A percentile compares a stretch with the other conserved stretches of the same genome.
phyloP scores from a whole-genome alignment of 2,329 filamentous ascomycete genomes.

The Colletotrichum lupini region DNA sequence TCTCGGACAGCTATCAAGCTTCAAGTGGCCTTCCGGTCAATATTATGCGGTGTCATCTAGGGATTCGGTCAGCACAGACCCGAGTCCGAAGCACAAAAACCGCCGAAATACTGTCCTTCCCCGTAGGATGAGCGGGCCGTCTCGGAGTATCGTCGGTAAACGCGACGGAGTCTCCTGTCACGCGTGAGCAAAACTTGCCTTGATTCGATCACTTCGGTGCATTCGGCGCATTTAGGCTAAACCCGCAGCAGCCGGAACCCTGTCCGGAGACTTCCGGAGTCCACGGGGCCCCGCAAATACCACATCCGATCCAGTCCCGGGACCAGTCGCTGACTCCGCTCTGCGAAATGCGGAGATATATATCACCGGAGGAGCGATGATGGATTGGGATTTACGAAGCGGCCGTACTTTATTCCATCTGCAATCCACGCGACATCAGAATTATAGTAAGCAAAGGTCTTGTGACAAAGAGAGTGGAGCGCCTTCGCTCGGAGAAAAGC shows the following conservation, averaged over 20 bases:
- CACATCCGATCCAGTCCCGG: slow-evolving; percentile 23
- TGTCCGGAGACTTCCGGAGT: slow-evolving; percentile 18
- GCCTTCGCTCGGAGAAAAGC: too few relatives aligned
- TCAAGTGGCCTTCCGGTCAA: background rate
- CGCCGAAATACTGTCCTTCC: slow-evolving; percentile 14
- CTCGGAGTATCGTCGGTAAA: slow-evolving; percentile 33
- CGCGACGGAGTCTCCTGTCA: slow-evolving; percentile 13
- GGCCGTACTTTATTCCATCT: too few relatives aligned
- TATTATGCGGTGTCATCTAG: background rate
- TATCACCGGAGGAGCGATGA: background rate
- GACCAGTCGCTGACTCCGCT: slow-evolving; percentile 12
- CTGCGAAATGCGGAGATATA: background rate
- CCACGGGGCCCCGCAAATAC: slow-evolving; percentile 28
- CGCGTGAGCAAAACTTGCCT: slow-evolving; percentile 15
- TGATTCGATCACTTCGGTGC: background rate
- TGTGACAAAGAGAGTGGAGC: too few relatives aligned
- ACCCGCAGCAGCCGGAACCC: slow-evolving; percentile 20
- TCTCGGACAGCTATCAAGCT: background rate
- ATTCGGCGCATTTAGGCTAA: slow-evolving; percentile 32
- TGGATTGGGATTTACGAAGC: background rate
- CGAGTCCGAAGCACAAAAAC: background rate
- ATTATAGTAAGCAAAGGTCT: too few relatives aligned
- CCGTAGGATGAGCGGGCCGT: slow-evolving; percentile 10
- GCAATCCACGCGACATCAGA: too few relatives aligned
- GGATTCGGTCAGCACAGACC: background rate